These are phyloP conservation scores for Kluyveromyces dobzhanskii DNA, from an alignment of 805 yeast genomes.

Conservation along the genomic window DNA sequence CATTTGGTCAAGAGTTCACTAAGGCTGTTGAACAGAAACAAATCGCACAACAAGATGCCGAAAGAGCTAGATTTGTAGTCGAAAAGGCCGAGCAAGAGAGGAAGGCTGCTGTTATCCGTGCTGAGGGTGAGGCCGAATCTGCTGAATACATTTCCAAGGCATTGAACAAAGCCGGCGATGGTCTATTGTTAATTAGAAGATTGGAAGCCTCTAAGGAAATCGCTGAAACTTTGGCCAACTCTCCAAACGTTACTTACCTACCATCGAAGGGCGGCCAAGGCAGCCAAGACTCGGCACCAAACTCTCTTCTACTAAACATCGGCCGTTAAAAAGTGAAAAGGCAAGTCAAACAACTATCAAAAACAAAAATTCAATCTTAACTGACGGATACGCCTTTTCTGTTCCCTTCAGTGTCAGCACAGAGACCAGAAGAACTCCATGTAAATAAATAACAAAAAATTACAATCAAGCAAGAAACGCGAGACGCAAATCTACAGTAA, in stretches of 20 bases:
- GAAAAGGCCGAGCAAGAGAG: conserved; percentile 97
- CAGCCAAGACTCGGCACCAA: conserved; percentile 32
- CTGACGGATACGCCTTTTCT: no score
- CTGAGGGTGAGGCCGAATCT: conserved; percentile 99
- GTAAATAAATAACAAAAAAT: no score
- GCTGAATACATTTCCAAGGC: conserved; percentile 94
- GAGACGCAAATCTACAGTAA: no score
- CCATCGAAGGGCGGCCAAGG: conserved; percentile 44
- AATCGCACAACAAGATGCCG: conserved; percentile 99
- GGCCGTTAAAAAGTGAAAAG: conserved; percentile 44
- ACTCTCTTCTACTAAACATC: conserved; percentile 55
- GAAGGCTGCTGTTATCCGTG: conserved; percentile 89
- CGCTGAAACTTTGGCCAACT: conserved; percentile 75
- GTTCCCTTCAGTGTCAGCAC: no score
- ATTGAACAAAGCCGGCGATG: conserved; percentile 90
- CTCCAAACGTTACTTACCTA: conserved; percentile 82
- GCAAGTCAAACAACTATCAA: no score
- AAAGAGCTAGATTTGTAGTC: conserved; percentile 86
- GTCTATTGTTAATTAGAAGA: conserved; percentile 85
- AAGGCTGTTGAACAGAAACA: conserved; percentile 98
- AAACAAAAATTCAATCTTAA: no score
- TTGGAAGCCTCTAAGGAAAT: conserved; percentile 95
- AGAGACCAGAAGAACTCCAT: no score
- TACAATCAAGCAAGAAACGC: no score
- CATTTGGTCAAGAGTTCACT: conserved; percentile 93